These are phyloP conservation scores for Nyssa sinensis DNA, from an alignment of 148 eudicot species.

Conservation along the genomic window DNA sequence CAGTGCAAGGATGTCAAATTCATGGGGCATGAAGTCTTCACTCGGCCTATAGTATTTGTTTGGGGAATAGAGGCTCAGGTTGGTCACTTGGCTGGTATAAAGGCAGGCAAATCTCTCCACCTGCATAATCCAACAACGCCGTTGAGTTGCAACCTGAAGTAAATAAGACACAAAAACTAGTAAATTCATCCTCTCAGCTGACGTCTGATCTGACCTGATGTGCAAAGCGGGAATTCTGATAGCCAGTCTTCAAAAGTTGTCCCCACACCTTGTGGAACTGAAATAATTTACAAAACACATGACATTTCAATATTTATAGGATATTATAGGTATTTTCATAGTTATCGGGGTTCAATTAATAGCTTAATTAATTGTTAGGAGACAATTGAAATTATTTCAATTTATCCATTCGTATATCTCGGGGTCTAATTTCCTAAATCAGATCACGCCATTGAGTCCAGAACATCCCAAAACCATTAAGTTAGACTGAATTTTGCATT, in stretches of 20 bases:
- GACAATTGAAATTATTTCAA: too few species aligned
- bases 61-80: slow-evolving; percentile 86
- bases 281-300: slow-evolving; percentile 5
- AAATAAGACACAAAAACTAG: background rate
- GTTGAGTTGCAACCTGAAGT: background rate
- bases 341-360: too few species aligned
- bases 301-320: background rate
- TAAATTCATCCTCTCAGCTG: background rate
- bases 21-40: slow-evolving; percentile 98
- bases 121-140: slow-evolving; percentile 31
- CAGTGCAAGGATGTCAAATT: slow-evolving; percentile 60
- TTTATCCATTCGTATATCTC: too few species aligned
- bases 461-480: too few species aligned
- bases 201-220: slow-evolving; percentile 64
- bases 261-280: slow-evolving; percentile 97
- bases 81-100: slow-evolving; percentile 85
- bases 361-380: too few species aligned
- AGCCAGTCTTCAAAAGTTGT: slow-evolving; percentile 97
- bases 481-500: too few species aligned
- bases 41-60: slow-evolving; percentile 95
- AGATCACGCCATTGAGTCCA: too few species aligned
- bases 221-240: slow-evolving; percentile 95
- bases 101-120: slow-evolving; percentile 99
- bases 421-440: too few species aligned
- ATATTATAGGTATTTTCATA: too few species aligned